Base-by-base conservation (phyloP, 2,329 filamentous ascomycete genomes). In the Diplodia sapinea region DNA sequence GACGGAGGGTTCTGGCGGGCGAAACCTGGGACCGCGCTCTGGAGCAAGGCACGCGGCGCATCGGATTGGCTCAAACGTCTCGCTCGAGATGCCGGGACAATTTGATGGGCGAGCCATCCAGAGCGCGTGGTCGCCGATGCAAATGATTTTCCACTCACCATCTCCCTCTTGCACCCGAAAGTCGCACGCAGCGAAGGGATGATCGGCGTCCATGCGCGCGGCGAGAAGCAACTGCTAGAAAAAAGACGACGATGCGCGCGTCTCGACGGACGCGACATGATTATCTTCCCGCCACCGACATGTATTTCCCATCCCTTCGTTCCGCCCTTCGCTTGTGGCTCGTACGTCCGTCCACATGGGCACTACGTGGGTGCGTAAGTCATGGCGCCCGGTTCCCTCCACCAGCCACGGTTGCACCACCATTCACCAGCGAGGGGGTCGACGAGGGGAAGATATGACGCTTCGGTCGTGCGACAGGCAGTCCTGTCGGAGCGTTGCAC, bases 21-120 rank as follows among this genome's bases (percentile, higher is more conserved):
- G 57, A 33, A 49, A 20, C 57, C 57, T 61, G 57, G 57, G 57
- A 62, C 26, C 47, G 15, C 40, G 47, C 43, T 47, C 59, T 50
- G 43, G 59, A 63, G 59, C 59, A 63, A 63, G 59, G 59, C 59
- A 63, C 59, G 59, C 43, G 29, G 47, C 29, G 23, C 57, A 12
- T 20, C 43, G 47, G 26, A 63, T 36, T 63, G 59, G 59, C 40
- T 23, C 47, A 31, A 51, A 29, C 59, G 17, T 38, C 36, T 17
- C 36, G 38, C 36, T n/a, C 20, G 26, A 13, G 52, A 56, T 26
- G 26, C 26, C 26, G 26, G 26, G 26, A 26, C 36, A 55, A 36
- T 55, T 55, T 36, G 12, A 9, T n/a, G 38, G 11, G 20, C 13
- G 36, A 23, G 55, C 36, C n/a, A 26, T 33, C 31, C 31, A 33